These are phyloP conservation scores for Ustilago esculenta DNA, from an alignment of 1,284 basidiomycete genomes.

Conservation along the genomic window DNA sequence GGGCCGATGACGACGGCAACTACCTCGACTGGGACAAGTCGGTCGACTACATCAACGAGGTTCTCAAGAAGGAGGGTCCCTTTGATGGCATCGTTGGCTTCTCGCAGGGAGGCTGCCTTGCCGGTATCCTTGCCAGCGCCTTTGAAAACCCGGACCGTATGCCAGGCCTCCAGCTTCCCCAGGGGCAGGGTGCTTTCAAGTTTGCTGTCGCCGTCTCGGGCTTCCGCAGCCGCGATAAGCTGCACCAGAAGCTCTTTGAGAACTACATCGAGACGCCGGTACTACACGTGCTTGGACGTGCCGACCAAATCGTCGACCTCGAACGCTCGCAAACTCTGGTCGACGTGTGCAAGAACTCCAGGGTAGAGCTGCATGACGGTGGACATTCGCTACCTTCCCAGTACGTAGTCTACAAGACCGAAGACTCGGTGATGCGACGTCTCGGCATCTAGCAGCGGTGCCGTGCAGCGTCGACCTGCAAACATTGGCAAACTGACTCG, in stretches of 20 bases:
- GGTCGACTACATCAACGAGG: conserved; percentile 52
- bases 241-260: conserved; percentile 54
- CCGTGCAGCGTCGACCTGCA: not conserved
- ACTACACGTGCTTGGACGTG: conserved; percentile 55
- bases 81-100: conserved; percentile 65
- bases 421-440: not conserved
- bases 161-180: conserved; percentile 43
- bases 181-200: conserved; percentile 46
- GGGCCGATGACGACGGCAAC: conserved; percentile 48
- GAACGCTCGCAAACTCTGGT: conserved; percentile 57
- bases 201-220: conserved; percentile 63
- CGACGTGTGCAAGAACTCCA: conserved; percentile 46
- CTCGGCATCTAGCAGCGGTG: too few species aligned
- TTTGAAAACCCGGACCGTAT: conserved; percentile 57
- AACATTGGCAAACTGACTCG: not conserved
- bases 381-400: conserved; percentile 64
- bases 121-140: conserved; percentile 56
- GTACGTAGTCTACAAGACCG: conserved; percentile 9
- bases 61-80: conserved; percentile 54
- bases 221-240: conserved; percentile 53
- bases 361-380: conserved; percentile 64
- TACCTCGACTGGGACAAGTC: conserved; percentile 58
- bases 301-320: conserved; percentile 54
- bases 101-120: conserved; percentile 59
- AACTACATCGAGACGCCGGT: conserved; percentile 55